Conservation (phyloP, 441 rosid genomes). For the Daphne laureola region DNA sequence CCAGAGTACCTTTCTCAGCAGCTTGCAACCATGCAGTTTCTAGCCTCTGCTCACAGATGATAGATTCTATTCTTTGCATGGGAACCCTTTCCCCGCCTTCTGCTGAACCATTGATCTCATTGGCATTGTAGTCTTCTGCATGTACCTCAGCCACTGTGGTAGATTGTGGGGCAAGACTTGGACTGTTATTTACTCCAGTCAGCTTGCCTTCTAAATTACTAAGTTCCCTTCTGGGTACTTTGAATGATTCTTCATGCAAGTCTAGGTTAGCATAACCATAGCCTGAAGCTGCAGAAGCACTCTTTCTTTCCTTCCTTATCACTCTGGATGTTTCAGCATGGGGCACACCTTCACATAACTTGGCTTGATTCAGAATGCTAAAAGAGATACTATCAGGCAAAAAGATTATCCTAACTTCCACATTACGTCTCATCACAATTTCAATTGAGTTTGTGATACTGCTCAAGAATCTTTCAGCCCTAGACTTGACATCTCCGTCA, state of each 20-base stretch:
- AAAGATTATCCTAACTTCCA: constrained; percentile 76
- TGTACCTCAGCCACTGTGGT: constrained; percentile 26
- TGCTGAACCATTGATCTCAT: constrained; percentile 26
- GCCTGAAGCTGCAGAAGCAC: constrained; percentile 14
- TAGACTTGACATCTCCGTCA: constrained; percentile 57
- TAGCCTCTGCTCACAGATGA: constrained; percentile 83
- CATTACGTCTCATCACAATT: constrained; percentile 64
- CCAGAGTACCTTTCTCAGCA: constrained; percentile 74
- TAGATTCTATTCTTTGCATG: constrained; percentile 89
- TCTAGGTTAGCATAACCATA: constrained; percentile 27
- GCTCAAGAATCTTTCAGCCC: constrained; percentile 91
- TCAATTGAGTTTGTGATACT: constrained; percentile 93
- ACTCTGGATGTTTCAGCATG: constrained; percentile 21
- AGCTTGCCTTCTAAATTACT: constrained; percentile 31
- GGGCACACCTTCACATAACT: constrained; percentile 24
- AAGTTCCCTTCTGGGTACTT: constrained; percentile 35
- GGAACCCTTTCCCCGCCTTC: constrained; percentile 52
- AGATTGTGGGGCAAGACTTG: constrained; percentile 24
- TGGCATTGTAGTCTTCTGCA: constrained; percentile 23
- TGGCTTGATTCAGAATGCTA: constrained; percentile 21
- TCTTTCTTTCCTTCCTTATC: constrained; percentile 29
- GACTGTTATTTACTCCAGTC: constrained; percentile 26
- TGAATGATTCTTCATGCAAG: constrained; percentile 28
- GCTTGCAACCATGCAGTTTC: constrained; percentile 97
- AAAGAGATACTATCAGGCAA: constrained; percentile 44